Evolutionary conservation across 1,139 yeast species (phyloP), one percentile per base, ranked within the genome.

Genomic region (Suhomyces atakaporum): DNA sequence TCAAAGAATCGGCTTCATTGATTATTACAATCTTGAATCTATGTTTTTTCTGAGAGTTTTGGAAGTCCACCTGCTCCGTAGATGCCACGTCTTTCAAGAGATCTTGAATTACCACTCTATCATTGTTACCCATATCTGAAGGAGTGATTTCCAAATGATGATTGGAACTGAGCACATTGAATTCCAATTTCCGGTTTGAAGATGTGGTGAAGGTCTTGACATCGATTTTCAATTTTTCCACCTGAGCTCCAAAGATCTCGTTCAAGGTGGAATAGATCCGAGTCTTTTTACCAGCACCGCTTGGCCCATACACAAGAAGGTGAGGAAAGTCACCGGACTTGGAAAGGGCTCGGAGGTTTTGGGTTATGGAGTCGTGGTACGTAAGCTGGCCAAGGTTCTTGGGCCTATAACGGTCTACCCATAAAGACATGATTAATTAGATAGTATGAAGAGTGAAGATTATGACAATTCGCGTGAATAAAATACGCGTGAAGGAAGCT

Each of bases 381-480:
- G 81, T 78, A 38, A 92, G 69, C 25, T 72, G 71, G 9, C 73
- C 76, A 38, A 94, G 66, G 1, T 72, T 69, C 48, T 70, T 77
- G 7, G 98, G 98, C 49, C 97, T 77, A 61, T 89, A 83, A 50
- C 89, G 88, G 59, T 92, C 97, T 14, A 94, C 96, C 98, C 98
- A 92, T 58, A 92, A 74, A 12, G 96, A 84, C 97, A 89, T 88
- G 35, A 26, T 39, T n/a, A n/a, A n/a, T n/a, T n/a, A n/a, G n/a
- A n/a, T n/a, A n/a, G n/a, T n/a, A n/a, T n/a, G n/a, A n/a, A n/a
- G n/a, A n/a, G n/a, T n/a, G n/a, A n/a, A n/a, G n/a, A n/a, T n/a
- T n/a, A n/a, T n/a, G n/a, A n/a, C n/a, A n/a, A n/a, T n/a, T n/a
- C n/a, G n/a, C n/a, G n/a, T n/a, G n/a, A n/a, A n/a, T n/a, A n/a